Conservation (phyloP, 306 rosid species). For the Datisca glomerata region DNA sequence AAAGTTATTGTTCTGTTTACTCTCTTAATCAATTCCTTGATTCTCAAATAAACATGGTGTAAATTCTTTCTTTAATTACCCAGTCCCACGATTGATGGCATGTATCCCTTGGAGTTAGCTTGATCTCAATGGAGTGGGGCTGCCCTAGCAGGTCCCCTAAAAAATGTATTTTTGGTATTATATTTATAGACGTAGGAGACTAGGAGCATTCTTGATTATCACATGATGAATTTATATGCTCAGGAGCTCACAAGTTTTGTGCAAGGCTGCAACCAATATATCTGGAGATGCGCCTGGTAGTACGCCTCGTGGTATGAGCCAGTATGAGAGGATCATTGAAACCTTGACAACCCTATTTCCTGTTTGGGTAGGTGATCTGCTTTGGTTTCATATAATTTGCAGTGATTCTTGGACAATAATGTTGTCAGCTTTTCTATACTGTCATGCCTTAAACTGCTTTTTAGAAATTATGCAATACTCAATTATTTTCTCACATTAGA, state of each 20-base stretch:
- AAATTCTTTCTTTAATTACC: too few species aligned
- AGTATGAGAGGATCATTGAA: constrained; percentile 62
- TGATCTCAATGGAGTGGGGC: too few species aligned
- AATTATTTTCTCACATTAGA: constrained; percentile 12
- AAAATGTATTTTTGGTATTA: neutral
- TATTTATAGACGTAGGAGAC: neutral
- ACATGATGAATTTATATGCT: constrained; percentile 6
- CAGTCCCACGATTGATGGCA: too few species aligned
- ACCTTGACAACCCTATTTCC: constrained; percentile 87
- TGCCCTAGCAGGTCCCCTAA: too few species aligned
- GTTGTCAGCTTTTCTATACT: constrained; percentile 2
- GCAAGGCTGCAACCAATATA: constrained; percentile 42
- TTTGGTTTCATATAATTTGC: constrained; percentile 1
- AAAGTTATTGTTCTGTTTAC: too few species aligned
- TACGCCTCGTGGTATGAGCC: constrained; percentile 31
- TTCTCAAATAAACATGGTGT: too few species aligned
- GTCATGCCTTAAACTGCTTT: neutral
- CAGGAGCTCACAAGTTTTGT: constrained; percentile 42
- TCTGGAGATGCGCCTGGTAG: constrained; percentile 55
- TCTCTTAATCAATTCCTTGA: too few species aligned
- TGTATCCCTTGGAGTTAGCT: too few species aligned
- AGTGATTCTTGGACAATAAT: neutral
- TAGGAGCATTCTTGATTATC: neutral
- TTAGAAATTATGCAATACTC: constrained; percentile 5
- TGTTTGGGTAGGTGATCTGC: constrained; percentile 56